Percentiles rank a stretch among this genome's conserved stretches.
Evolutionary conservation across 306 rosid species (phyloP).

Genomic region (Datisca glomerata): DNA sequence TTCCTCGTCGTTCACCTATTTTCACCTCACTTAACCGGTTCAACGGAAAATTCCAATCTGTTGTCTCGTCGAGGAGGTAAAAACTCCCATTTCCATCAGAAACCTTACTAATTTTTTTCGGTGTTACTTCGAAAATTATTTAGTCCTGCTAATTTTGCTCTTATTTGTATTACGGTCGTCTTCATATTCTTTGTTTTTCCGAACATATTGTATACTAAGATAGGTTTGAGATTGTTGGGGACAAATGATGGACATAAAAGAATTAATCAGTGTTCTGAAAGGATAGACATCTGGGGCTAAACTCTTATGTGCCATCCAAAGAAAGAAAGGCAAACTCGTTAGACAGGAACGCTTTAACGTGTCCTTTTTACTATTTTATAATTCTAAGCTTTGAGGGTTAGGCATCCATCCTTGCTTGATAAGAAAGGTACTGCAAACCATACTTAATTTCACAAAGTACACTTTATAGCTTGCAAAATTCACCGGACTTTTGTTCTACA

Average conservation of each 20-base stretch:
- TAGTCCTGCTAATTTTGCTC: not conserved
- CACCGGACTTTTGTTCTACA: too few species aligned
- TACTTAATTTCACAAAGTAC: too few species aligned
- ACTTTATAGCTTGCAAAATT: too few species aligned
- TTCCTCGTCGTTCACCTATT: constrained; percentile 11
- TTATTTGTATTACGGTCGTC: not conserved
- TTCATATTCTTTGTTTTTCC: too few species aligned
- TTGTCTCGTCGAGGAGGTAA: constrained; percentile 24
- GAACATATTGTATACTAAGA: too few species aligned
- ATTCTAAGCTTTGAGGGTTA: too few species aligned
- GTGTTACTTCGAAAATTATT: not conserved
- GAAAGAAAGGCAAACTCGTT: too few species aligned
- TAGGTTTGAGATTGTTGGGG: not conserved
- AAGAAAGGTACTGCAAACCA: too few species aligned
- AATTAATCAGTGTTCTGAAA: not conserved
- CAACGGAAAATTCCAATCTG: constrained; percentile 9
- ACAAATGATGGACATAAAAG: not conserved
- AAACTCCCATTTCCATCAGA: not conserved
- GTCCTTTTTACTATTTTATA: too few species aligned
- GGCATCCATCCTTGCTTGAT: too few species aligned
- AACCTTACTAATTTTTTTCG: not conserved
- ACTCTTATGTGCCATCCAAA: too few species aligned
- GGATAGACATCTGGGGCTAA: too few species aligned
- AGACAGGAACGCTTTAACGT: not conserved
- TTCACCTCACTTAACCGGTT: constrained; percentile 6